phyloP scores from a whole-genome alignment of 805 yeast species.

The Saccharomycopsis javanensis region DNA sequence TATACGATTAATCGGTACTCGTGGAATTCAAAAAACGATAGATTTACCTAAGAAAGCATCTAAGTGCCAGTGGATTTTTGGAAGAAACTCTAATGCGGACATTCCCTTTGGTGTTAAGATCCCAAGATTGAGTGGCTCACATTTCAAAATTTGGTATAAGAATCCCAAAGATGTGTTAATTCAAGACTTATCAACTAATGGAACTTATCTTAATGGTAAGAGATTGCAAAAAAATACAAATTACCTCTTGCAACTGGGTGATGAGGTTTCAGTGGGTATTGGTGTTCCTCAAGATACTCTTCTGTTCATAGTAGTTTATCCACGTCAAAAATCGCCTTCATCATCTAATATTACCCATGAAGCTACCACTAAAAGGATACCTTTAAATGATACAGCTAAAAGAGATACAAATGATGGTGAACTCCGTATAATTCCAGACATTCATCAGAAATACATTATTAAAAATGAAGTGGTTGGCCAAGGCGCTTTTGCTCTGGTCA shows the following conservation, averaged over 20 bases:
- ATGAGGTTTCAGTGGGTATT: constrained; percentile 80
- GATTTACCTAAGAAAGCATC: constrained; percentile 33
- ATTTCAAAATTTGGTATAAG: constrained; percentile 62
- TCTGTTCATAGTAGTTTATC: constrained; percentile 37
- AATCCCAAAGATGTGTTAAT: constrained; percentile 39
- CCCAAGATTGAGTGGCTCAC: constrained; percentile 64
- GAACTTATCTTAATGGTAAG: constrained; percentile 74
- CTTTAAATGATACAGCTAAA: constrained; percentile 23
- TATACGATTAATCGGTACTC: constrained; percentile 52
- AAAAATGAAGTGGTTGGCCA: constrained; percentile 84
- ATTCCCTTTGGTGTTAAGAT: constrained; percentile 48
- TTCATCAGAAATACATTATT: constrained; percentile 62
- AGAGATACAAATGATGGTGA: constrained; percentile 14
- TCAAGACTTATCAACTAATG: constrained; percentile 77
- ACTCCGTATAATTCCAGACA: constrained; percentile 32
- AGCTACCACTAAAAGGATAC: neutral
- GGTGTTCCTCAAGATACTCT: constrained; percentile 69
- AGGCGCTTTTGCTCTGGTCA: constrained; percentile 97
- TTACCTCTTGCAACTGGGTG: constrained; percentile 82
- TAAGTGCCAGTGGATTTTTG: constrained; percentile 54
- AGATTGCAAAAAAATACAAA: constrained; percentile 68
- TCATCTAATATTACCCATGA: neutral
- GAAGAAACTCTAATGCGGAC: constrained; percentile 62
- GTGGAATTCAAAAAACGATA: constrained; percentile 41
- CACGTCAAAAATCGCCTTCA: constrained; percentile 21